phyloP scores from a whole-genome alignment of 345 rosid species.

The Punica granatum region DNA sequence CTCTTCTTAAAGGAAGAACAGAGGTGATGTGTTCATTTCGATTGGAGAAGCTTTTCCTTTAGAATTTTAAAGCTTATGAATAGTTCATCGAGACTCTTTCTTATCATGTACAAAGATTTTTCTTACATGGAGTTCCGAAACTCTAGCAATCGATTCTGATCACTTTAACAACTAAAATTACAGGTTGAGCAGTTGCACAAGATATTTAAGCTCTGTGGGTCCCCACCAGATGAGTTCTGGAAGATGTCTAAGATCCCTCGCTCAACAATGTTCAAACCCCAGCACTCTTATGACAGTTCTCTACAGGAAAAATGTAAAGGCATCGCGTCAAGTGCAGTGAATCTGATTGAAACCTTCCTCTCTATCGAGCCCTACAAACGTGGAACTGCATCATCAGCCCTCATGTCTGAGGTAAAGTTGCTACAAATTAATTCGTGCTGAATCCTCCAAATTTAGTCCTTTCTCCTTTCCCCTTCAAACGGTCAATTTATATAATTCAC shows the following conservation, averaged over 20 bases:
- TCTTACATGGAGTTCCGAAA: neutral
- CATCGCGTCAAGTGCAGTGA: conserved; percentile 1
- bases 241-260: conserved; percentile 18
- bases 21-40: conserved; percentile 19
- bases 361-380: conserved; percentile 14
- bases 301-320: conserved; percentile 11
- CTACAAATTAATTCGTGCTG: neutral
- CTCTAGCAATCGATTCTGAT: neutral
- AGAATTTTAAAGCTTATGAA: neutral
- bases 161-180: neutral
- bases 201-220: conserved; percentile 39
- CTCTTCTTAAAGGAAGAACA: conserved; percentile 39
- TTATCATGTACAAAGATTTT: neutral
- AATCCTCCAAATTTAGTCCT: neutral
- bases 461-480: neutral
- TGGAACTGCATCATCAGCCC: conserved; percentile 15
- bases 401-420: conserved; percentile 7
- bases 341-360: conserved; percentile 11
- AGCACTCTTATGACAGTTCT: conserved; percentile 12
- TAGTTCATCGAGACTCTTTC: neutral
- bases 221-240: conserved; percentile 34
- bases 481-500: neutral
- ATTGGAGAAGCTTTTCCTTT: neutral
- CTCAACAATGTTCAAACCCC: conserved; percentile 18
- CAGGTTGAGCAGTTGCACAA: conserved; percentile 44